Evolutionary conservation across 1,139 yeast species (phyloP), one percentile per base, ranked within the genome.

Genomic region (Pichia sp.): DNA sequence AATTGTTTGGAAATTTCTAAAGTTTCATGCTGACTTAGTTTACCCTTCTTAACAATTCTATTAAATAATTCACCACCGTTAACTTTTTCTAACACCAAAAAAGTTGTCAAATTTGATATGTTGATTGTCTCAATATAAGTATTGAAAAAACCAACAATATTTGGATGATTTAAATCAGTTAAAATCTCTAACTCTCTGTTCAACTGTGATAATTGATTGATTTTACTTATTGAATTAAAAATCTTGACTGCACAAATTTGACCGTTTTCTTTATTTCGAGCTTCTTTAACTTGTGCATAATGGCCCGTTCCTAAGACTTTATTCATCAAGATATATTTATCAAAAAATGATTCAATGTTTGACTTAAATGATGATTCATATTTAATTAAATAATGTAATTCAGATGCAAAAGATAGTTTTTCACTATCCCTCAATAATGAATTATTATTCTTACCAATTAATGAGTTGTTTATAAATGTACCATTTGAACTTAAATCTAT

Each of bases 31-130:
- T 80, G 81, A 38, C 80, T 62, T 27, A 84, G 63, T 54, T 73
- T 76, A 48, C 78, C 80, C 65, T 84, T 83, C 48, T 73, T 71
- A 22, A 83, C 77, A 41, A 85, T 80, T 57, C 90, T 68, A 55
- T 83, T 85, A 60, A 84, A 85, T 25, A 85, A 63, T 57, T 85
- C 92, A 12, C 92, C 92, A 49, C 82, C 81, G 56, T 79, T 82
- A 55, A 85, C 77, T 57, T 83, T 83, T 59, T 85, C 92, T 43
- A 85, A 65, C 1, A 85, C 88, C 48, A 85, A 65, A 59, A 79
- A 84, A 1, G 88, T 83, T 7, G 84, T 79, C 22, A 72, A 66
- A 0, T 81, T 69, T 34, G 70, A 63, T 47, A 73, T 74, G 55
- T 76, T 77, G 2, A 78, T 69, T 0, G 89, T 88, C 58, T 84